phyloP scores from a whole-genome alignment of 176 grass and related monocot genomes.

The Luzula sylvatica region DNA sequence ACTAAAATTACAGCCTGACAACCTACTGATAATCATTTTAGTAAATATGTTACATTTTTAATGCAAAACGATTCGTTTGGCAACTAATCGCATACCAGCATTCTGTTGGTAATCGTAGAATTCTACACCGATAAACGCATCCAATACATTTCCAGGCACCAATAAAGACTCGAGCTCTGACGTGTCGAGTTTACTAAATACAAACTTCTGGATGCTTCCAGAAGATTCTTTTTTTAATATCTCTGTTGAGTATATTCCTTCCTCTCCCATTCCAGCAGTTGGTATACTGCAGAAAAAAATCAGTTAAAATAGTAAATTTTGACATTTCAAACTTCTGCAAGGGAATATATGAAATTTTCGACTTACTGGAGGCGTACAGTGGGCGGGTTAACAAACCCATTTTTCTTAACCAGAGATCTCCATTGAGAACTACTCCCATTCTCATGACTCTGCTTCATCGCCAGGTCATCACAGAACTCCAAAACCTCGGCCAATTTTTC shows the following conservation, averaged over 20 bases:
- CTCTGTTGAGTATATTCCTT: constrained; percentile 45
- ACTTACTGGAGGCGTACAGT: constrained; percentile 73
- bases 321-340: constrained; percentile 1
- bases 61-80: constrained; percentile 57
- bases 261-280: constrained; percentile 23
- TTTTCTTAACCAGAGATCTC: constrained; percentile 61
- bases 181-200: constrained; percentile 48
- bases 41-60: too few relatives aligned
- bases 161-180: constrained; percentile 46
- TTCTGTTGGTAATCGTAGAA: constrained; percentile 72
- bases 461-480: constrained; percentile 56
- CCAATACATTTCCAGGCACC: constrained; percentile 36
- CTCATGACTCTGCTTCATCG: constrained; percentile 39
- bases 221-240: constrained; percentile 53
- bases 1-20: too few relatives aligned
- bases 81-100: constrained; percentile 58
- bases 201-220: constrained; percentile 60
- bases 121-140: constrained; percentile 58
- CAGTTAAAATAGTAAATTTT: constrained; percentile 1
- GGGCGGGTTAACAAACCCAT: constrained; percentile 40
- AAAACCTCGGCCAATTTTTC: constrained; percentile 57
- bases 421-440: constrained; percentile 73
- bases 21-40: too few relatives aligned
- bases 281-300: constrained; percentile 56
- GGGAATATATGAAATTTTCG: neutral